Percentiles rank a stretch among this genome's conserved stretches.
Evolutionary conservation across 2,329 filamentous ascomycete species (phyloP).

Genomic region (Ophiostoma montium): DNA sequence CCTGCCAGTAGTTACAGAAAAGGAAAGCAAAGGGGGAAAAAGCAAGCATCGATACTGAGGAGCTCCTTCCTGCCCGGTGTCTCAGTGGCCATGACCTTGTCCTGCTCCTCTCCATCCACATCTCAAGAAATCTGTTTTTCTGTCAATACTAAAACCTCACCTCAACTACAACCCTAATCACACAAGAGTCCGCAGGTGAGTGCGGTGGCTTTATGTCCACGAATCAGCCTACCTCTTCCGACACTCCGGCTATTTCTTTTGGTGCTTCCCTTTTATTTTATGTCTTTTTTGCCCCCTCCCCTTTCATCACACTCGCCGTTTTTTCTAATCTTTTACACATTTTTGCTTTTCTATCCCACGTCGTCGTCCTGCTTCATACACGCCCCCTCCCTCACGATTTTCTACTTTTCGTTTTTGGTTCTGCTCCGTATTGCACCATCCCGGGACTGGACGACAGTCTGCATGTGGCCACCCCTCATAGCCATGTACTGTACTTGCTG

Average conservation of each 20-base stretch:
- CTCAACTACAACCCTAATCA: too few relatives aligned
- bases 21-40: neutral
- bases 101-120: too few relatives aligned
- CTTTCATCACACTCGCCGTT: neutral
- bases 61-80: neutral
- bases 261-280: neutral
- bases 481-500: constrained; percentile 11
- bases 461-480: constrained; percentile 1
- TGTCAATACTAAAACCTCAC: too few relatives aligned
- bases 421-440: constrained; percentile 6
- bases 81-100: neutral
- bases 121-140: neutral
- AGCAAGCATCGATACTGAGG: neutral
- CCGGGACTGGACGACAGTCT: constrained; percentile 5
- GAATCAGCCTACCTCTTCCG: neutral
- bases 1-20: neutral
- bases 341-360: too few relatives aligned
- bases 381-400: too few relatives aligned
- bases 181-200: too few relatives aligned
- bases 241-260: neutral
- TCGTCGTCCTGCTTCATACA: neutral
- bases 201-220: neutral
- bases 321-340: neutral
- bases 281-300: neutral
- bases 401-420: neutral